Percentiles rank a stretch among this genome's conserved stretches.
These are phyloP conservation scores for Solanum paucissectum DNA, from an alignment of 257 asterid species.

Conservation along the genomic window DNA sequence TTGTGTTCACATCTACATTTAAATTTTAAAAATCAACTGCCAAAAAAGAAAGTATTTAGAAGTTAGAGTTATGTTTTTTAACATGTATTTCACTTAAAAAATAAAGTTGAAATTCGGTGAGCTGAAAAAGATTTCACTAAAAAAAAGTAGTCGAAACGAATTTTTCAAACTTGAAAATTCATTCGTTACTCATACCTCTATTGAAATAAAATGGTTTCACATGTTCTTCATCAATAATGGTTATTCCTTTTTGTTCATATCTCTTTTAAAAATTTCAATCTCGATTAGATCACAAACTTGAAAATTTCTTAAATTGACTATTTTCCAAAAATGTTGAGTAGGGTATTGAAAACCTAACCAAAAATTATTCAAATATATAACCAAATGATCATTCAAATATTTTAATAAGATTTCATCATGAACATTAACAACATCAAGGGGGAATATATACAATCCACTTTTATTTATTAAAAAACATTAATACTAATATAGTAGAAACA, in stretches of 20 bases:
- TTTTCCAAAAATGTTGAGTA: not conserved
- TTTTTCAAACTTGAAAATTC: not conserved
- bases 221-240: not conserved
- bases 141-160: not conserved
- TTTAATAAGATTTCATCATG: not conserved
- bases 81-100: not conserved
- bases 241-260: not conserved
- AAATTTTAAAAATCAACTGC: not conserved
- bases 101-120: not conserved
- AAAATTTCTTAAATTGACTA: not conserved
- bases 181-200: not conserved
- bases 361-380: not conserved
- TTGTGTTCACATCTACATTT: not conserved
- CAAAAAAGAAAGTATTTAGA: not conserved
- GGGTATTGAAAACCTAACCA: not conserved
- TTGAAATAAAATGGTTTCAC: not conserved
- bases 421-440: not conserved
- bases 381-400: not conserved
- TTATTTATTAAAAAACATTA: not conserved
- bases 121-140: not conserved
- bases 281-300: not conserved
- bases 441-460: not conserved
- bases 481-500: not conserved
- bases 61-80: not conserved
- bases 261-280: not conserved